Conservation (phyloP, 768 basidiomycete species). For the Leccinum rimulosum region DNA sequence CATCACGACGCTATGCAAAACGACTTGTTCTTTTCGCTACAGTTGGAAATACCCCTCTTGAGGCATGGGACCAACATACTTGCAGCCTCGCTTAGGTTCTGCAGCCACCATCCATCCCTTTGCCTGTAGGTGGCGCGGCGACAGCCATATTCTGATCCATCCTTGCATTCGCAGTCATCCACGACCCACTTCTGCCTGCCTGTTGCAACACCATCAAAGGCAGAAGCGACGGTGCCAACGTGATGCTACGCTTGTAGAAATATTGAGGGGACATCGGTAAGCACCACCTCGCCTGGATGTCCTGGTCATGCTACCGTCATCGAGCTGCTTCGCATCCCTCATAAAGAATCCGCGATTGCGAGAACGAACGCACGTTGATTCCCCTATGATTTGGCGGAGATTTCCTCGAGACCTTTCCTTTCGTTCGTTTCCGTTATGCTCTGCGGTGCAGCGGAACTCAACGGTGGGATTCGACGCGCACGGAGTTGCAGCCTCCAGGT, state of each 20-base stretch:
- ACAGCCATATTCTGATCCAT: constrained; percentile 18
- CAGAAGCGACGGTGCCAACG: constrained; percentile 28
- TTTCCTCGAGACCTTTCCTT: constrained; percentile 16
- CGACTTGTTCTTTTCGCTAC: constrained; percentile 7
- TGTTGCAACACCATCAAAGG: constrained; percentile 20
- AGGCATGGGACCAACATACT: constrained; percentile 21
- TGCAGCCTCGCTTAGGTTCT: constrained; percentile 28
- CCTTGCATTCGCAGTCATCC: constrained; percentile 21
- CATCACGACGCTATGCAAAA: constrained; percentile 4
- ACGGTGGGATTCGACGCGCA: constrained; percentile 16
- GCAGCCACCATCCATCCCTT: constrained; percentile 23
- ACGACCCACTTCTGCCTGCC: constrained; percentile 25
- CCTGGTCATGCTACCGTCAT: constrained; percentile 6
- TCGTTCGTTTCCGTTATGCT: constrained; percentile 19
- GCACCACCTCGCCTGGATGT: constrained; percentile 18
- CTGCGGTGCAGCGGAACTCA: constrained; percentile 20
- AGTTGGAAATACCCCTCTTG: constrained; percentile 17
- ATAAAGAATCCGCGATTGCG: constrained; percentile 23
- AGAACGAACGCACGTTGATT: constrained; percentile 15
- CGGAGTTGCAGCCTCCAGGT: constrained; percentile 22
- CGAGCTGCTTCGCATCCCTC: constrained; percentile 16
- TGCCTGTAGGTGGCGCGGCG: constrained; percentile 30
- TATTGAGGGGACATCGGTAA: constrained; percentile 23
- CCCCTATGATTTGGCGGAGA: constrained; percentile 23
- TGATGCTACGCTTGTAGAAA: constrained; percentile 27